Evolutionary conservation across 2,329 filamentous ascomycete species (phyloP).

Genomic region (Pseudocercospora crystallina): DNA sequence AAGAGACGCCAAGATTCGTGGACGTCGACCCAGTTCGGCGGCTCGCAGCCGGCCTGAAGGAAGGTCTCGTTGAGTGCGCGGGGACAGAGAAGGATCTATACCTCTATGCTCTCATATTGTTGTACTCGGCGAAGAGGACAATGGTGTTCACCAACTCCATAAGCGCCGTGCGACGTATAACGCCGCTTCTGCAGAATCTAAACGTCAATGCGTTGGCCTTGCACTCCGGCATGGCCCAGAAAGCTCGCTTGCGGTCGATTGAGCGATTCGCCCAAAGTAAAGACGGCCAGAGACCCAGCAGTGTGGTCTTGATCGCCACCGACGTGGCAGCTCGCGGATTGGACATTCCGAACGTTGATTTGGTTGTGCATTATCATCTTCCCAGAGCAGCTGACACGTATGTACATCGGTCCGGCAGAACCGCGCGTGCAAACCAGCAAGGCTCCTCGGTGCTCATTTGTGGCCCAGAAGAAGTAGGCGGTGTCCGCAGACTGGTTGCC

Average conservation of each 20-base stretch:
- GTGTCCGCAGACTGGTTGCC: constrained; percentile 77
- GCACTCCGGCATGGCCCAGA: constrained; percentile 94
- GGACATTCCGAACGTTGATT: constrained; percentile 85
- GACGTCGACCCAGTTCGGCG: constrained; percentile 87
- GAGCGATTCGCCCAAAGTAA: constrained; percentile 70
- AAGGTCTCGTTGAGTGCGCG: constrained; percentile 87
- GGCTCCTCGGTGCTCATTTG: constrained; percentile 88
- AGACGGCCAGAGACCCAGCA: constrained; percentile 50
- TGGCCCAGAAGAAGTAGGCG: constrained; percentile 83
- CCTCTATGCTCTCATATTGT: constrained; percentile 80
- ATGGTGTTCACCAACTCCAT: constrained; percentile 97
- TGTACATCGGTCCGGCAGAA: constrained; percentile 91
- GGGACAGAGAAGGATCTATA: constrained; percentile 97
- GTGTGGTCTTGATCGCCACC: constrained; percentile 76
- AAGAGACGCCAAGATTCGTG: constrained; percentile 82
- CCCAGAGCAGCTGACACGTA: constrained; percentile 90
- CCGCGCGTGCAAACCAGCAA: constrained; percentile 74
- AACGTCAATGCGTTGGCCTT: constrained; percentile 73
- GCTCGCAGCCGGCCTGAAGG: constrained; percentile 82
- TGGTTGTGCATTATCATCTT: constrained; percentile 93
- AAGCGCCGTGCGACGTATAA: constrained; percentile 81
- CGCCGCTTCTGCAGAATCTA: constrained; percentile 80
- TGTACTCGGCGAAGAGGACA: constrained; percentile 77
- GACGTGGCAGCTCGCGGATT: constrained; percentile 92
- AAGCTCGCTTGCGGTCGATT: constrained; percentile 87